Evolutionary conservation across 768 basidiomycete genomes (phyloP).

Genomic region (Fibroporia radiculosa): DNA sequence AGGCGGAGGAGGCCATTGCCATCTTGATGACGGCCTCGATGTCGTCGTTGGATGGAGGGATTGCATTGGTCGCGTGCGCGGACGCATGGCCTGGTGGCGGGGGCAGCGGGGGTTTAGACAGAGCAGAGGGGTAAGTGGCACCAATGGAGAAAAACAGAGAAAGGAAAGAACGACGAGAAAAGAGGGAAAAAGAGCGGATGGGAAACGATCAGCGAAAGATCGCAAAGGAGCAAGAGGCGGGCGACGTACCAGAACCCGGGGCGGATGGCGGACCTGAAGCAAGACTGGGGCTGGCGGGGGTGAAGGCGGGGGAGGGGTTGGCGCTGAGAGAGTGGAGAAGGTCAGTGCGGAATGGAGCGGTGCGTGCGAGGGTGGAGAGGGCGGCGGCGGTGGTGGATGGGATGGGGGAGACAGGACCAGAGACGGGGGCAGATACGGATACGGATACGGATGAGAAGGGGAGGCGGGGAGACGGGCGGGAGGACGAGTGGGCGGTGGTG

Average conservation of each 20-base stretch:
- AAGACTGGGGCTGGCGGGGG: not conserved
- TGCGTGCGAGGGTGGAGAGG: not conserved
- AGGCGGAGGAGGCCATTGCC: conserved; percentile 67
- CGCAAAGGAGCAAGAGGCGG: not conserved
- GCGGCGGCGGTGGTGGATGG: not conserved
- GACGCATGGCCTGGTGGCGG: too few relatives aligned
- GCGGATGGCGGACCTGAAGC: not conserved
- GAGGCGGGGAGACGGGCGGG: not conserved
- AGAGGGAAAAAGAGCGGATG: too few relatives aligned
- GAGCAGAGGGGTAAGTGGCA: too few relatives aligned
- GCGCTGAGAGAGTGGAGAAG: not conserved
- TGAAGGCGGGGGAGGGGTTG: not conserved
- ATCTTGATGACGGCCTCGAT: conserved; percentile 90
- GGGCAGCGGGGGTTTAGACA: too few relatives aligned
- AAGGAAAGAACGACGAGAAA: too few relatives aligned
- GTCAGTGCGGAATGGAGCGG: not conserved
- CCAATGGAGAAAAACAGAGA: too few relatives aligned
- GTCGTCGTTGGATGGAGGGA: conserved; percentile 61
- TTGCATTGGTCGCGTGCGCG: too few relatives aligned
- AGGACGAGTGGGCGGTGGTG: too few relatives aligned
- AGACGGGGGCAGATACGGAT: not conserved
- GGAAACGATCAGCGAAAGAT: too few relatives aligned
- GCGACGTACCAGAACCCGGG: not conserved
- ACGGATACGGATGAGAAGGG: not conserved
- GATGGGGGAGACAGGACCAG: not conserved